Percentiles rank a stretch among this genome's conserved stretches.
Evolutionary conservation across 1,139 yeast genomes (phyloP).

Genomic region (Suhomyces panamericanus): DNA sequence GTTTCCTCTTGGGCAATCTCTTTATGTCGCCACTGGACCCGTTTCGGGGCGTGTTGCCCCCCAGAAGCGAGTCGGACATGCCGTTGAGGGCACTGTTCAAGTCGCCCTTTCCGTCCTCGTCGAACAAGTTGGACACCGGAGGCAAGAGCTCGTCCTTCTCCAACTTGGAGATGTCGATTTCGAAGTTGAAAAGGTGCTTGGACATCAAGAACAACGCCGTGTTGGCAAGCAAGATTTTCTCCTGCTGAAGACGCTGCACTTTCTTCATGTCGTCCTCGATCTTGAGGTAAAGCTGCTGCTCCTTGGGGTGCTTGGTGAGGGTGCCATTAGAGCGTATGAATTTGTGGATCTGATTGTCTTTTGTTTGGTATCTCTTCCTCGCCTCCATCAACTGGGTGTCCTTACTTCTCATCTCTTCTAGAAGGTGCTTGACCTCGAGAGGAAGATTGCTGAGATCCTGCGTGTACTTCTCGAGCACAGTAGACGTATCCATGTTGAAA

Average conservation of each 20-base stretch:
- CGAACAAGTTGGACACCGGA: constrained; percentile 38
- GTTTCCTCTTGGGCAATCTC: constrained; percentile 14
- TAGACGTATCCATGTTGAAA: constrained; percentile 44
- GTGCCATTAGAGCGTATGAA: constrained; percentile 84
- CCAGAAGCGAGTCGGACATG: constrained; percentile 28
- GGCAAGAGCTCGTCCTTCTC: constrained; percentile 82
- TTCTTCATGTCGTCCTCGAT: constrained; percentile 68
- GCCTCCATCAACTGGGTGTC: constrained; percentile 69
- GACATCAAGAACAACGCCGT: constrained; percentile 77
- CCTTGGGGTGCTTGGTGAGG: constrained; percentile 78
- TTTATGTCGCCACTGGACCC: constrained; percentile 21
- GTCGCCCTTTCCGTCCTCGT: constrained; percentile 14
- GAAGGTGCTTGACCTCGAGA: constrained; percentile 77
- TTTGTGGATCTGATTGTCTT: constrained; percentile 80
- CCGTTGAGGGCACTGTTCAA: constrained; percentile 19
- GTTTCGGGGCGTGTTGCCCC: constrained; percentile 34
- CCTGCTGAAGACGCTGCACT: constrained; percentile 66
- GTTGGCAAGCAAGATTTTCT: constrained; percentile 76
- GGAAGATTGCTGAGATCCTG: constrained; percentile 77
- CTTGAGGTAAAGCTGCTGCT: constrained; percentile 62
- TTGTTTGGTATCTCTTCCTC: constrained; percentile 63
- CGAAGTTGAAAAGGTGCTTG: constrained; percentile 71
- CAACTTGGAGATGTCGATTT: constrained; percentile 71
- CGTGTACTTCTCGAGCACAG: constrained; percentile 50
- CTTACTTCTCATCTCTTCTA: constrained; percentile 74